These are phyloP conservation scores for Petunia hybrid DNA, from an alignment of 305 asterid genomes.

Conservation along the genomic window DNA sequence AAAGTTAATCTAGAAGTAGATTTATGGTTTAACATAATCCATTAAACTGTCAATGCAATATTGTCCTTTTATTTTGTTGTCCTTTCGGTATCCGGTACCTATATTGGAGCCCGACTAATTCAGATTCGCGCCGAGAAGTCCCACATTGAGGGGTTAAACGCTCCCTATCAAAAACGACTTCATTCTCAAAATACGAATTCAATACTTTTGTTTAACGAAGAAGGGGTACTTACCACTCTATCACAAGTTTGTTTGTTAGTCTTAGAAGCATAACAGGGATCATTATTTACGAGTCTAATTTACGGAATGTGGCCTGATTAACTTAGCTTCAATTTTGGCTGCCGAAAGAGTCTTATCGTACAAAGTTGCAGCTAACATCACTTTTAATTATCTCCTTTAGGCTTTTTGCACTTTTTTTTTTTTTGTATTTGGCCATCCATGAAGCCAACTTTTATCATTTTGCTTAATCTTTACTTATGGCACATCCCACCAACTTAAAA, in stretches of 20 bases:
- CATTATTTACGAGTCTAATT: neutral
- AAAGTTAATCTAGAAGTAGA: neutral
- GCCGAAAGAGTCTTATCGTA: neutral
- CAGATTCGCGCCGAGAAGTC: no score
- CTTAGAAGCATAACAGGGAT: neutral
- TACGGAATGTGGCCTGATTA: neutral
- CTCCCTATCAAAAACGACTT: no score
- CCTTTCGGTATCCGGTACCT: no score
- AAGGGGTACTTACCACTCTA: no score
- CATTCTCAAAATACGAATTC: no score
- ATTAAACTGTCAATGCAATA: neutral
- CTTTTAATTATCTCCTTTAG: neutral
- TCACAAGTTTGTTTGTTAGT: neutral
- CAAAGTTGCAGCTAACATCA: slow-evolving; percentile 2
- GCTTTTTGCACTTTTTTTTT: slow-evolving; percentile 1
- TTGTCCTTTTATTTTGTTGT: neutral
- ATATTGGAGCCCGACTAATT: no score
- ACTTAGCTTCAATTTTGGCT: neutral
- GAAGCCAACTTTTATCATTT: slow-evolving; percentile 34
- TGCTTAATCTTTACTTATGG: slow-evolving; percentile 42
- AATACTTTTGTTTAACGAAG: no score
- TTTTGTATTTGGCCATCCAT: neutral
- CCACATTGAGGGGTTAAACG: no score
- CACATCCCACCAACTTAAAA: slow-evolving; percentile 32
- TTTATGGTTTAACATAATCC: neutral